phyloP scores from a whole-genome alignment of 2,329 filamentous ascomycete genomes.

The Ascochyta clinopodiicola region DNA sequence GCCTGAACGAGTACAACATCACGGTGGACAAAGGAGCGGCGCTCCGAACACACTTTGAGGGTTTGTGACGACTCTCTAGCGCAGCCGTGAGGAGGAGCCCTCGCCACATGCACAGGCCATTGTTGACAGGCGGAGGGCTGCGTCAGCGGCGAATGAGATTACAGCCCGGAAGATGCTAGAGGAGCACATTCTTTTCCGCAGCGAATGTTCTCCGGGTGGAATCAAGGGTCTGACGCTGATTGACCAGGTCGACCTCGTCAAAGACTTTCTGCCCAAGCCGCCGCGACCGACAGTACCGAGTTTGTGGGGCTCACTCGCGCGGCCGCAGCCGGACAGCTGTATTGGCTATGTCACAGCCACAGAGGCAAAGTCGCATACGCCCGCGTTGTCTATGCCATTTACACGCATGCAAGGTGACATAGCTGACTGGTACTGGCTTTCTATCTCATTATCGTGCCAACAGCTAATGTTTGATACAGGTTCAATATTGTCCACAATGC shows the following conservation, averaged over 20 bases:
- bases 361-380: no score
- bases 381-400: no score
- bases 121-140: constrained; percentile 17
- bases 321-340: no score
- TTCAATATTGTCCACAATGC: no score
- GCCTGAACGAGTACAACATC: constrained; percentile 21
- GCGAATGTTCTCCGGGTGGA: constrained; percentile 14
- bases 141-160: constrained; percentile 21
- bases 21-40: constrained; percentile 13
- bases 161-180: constrained; percentile 20
- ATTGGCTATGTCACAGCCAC: no score
- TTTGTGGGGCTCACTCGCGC: no score
- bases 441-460: no score
- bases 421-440: no score
- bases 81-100: constrained; percentile 14
- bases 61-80: constrained; percentile 15
- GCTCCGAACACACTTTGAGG: constrained; percentile 12
- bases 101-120: constrained; percentile 23
- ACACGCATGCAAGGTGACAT: no score
- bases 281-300: constrained; percentile 12
- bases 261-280: constrained; percentile 14
- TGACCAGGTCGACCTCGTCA: constrained; percentile 21
- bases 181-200: constrained; percentile 19
- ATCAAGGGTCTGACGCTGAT: constrained; percentile 17
- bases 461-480: no score